Conservation (phyloP, 345 rosid genomes). For the Zanthoxylum bungeanum region DNA sequence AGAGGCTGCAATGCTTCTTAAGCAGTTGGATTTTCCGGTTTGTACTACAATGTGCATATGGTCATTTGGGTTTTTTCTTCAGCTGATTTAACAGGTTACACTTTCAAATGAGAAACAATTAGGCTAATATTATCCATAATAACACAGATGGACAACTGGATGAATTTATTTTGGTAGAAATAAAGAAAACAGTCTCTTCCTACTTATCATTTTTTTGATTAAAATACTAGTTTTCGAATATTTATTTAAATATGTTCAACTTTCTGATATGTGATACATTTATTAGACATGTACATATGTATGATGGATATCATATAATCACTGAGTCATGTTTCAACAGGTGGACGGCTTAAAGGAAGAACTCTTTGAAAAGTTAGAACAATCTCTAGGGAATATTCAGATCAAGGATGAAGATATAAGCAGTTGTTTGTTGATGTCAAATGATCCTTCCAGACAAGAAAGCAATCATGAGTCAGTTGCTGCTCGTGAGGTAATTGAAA, state of each 20-base stretch:
- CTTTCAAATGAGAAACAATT: not conserved
- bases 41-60: slow-evolving; percentile 33
- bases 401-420: slow-evolving; percentile 49
- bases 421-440: slow-evolving; percentile 33
- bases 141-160: not conserved
- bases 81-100: slow-evolving; percentile 1
- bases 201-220: not conserved
- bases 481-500: slow-evolving; percentile 63
- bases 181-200: not conserved
- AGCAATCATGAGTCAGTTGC: slow-evolving; percentile 26
- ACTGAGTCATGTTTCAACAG: slow-evolving; percentile 33
- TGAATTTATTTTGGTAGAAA: not conserved
- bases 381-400: slow-evolving; percentile 68
- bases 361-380: slow-evolving; percentile 89
- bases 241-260: not conserved
- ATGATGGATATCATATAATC: not conserved
- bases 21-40: slow-evolving; percentile 92
- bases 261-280: not conserved
- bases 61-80: slow-evolving; percentile 7
- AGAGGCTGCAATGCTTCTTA: slow-evolving; percentile 95
- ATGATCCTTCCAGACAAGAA: slow-evolving; percentile 38
- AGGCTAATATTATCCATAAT: not conserved
- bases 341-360: slow-evolving; percentile 79
- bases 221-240: not conserved
- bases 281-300: not conserved